Evolutionary conservation across 1,284 basidiomycete species (phyloP).

Genomic region (Cutaneotrichosporon dermatis): DNA sequence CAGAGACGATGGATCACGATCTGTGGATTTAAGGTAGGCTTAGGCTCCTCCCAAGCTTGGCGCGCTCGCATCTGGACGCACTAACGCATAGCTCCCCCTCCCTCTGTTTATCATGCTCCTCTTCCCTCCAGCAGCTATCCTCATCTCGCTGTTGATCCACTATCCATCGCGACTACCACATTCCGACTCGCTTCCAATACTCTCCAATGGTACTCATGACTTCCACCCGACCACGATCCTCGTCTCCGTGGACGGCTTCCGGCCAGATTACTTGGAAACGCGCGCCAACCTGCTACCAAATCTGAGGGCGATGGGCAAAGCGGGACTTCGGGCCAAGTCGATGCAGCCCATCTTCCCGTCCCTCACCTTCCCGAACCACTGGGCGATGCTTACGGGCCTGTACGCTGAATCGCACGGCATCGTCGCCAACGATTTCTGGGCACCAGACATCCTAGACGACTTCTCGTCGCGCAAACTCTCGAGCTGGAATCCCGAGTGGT

Average conservation of each 20-base stretch:
- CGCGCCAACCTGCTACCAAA: constrained; percentile 17
- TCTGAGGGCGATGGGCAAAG: constrained; percentile 18
- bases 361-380: constrained; percentile 89
- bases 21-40: constrained; percentile 1
- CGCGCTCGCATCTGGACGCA: too few relatives aligned
- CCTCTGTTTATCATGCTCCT: constrained; percentile 6
- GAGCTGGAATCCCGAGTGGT: constrained; percentile 69
- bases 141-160: constrained; percentile 3
- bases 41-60: too few relatives aligned
- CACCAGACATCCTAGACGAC: constrained; percentile 55
- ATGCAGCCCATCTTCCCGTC: constrained; percentile 84
- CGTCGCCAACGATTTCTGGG: constrained; percentile 86
- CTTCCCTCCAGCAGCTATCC: constrained; percentile 1
- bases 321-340: constrained; percentile 70
- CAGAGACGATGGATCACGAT: background rate
- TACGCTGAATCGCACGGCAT: constrained; percentile 86
- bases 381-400: constrained; percentile 79
- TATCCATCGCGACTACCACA: background rate
- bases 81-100: constrained; percentile 10
- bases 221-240: constrained; percentile 32
- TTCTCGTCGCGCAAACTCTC: constrained; percentile 53
- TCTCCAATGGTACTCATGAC: constrained; percentile 21
- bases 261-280: constrained; percentile 24
- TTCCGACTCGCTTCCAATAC: background rate
- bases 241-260: constrained; percentile 36